These are phyloP conservation scores for Saturnispora sekii DNA, from an alignment of 805 yeast genomes.

Conservation along the genomic window DNA sequence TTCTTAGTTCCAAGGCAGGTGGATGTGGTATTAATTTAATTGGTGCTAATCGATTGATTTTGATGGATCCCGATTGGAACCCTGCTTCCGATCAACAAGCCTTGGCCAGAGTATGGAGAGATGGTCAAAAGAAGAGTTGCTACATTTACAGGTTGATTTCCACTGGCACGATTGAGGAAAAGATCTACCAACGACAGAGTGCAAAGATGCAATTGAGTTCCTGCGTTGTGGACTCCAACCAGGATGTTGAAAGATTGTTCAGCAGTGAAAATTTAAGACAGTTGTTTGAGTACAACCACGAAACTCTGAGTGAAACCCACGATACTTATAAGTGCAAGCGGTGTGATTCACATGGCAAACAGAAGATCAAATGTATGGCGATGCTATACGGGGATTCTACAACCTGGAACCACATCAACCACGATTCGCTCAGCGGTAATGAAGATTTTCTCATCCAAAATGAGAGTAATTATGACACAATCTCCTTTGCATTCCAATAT, in stretches of 20 bases:
- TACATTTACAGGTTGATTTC: conserved; percentile 88
- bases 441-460: conserved; percentile 72
- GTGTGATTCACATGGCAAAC: conserved; percentile 50
- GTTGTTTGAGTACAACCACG: conserved; percentile 58
- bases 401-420: conserved; percentile 88
- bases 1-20: conserved; percentile 92
- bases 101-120: conserved; percentile 96
- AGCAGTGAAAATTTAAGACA: conserved; percentile 72
- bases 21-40: conserved; percentile 97
- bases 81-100: conserved; percentile 99
- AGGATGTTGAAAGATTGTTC: conserved; percentile 87
- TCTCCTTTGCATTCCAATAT: conserved; percentile 86
- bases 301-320: conserved; percentile 82
- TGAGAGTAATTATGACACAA: conserved; percentile 58
- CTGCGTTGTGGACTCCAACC: conserved; percentile 94
- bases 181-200: conserved; percentile 90
- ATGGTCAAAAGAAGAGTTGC: conserved; percentile 96
- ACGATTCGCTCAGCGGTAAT: conserved; percentile 47
- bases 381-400: conserved; percentile 98
- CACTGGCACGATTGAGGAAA: conserved; percentile 94
- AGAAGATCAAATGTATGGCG: conserved; percentile 57
- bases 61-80: conserved; percentile 93
- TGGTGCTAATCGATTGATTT: conserved; percentile 85
- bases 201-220: conserved; percentile 90
- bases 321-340: conserved; percentile 84